These are phyloP conservation scores for Teunomyces gatunensis DNA, from an alignment of 805 yeast genomes.

Conservation along the genomic window DNA sequence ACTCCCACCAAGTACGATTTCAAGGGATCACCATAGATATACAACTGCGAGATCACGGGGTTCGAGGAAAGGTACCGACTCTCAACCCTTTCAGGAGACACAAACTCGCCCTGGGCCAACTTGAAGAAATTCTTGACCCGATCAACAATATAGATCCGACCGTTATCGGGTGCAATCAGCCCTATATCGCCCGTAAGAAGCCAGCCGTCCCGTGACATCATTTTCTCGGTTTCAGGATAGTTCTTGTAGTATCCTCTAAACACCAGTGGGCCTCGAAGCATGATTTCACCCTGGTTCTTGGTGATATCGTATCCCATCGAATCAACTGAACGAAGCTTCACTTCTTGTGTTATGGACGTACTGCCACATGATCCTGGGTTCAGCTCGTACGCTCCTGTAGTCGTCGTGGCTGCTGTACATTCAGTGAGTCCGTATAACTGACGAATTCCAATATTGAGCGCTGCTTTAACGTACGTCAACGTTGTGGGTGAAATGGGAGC, in stretches of 20 bases:
- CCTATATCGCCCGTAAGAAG: constrained; percentile 57
- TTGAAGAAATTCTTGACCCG: constrained; percentile 46
- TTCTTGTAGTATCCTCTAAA: constrained; percentile 51
- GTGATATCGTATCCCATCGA: constrained; percentile 18
- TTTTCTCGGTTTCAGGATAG: constrained; percentile 44
- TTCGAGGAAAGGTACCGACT: constrained; percentile 28
- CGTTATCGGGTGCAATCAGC: constrained; percentile 21
- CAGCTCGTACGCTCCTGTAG: constrained; percentile 16
- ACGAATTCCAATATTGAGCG: constrained; percentile 37
- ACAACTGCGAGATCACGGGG: constrained; percentile 28
- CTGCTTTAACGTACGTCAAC: constrained; percentile 23
- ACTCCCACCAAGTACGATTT: constrained; percentile 28
- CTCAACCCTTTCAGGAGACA: constrained; percentile 42
- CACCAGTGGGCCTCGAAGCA: constrained; percentile 56
- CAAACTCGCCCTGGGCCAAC: constrained; percentile 43
- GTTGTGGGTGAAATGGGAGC: constrained; percentile 26
- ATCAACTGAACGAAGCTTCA: constrained; percentile 14
- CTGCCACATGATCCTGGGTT: constrained; percentile 27
- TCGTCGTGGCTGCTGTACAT: constrained; percentile 21
- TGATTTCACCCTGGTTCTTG: constrained; percentile 48
- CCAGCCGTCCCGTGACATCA: constrained; percentile 53
- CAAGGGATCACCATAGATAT: constrained; percentile 32
- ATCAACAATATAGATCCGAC: constrained; percentile 48
- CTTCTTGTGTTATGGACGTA: constrained; percentile 17
- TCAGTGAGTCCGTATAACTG: constrained; percentile 56